These are phyloP conservation scores for Xylariaceae sp. DNA, from an alignment of 2,329 filamentous ascomycete species.

Conservation along the genomic window DNA sequence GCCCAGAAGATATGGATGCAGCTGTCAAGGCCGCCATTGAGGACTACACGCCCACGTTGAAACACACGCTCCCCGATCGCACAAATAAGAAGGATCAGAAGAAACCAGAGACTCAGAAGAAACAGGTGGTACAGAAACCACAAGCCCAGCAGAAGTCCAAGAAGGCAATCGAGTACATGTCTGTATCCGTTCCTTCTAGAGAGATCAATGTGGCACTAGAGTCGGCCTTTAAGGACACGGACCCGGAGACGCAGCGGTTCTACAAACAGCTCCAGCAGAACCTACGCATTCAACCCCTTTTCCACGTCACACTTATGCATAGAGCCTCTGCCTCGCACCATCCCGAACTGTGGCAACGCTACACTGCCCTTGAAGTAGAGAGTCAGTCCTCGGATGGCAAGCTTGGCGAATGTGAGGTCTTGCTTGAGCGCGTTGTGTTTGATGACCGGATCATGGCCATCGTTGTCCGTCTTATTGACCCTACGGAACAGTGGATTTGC, in stretches of 20 bases:
- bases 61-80: constrained; percentile 65
- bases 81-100: constrained; percentile 42
- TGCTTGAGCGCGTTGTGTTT: constrained; percentile 70
- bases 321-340: constrained; percentile 56
- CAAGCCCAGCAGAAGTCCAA: constrained; percentile 36
- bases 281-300: constrained; percentile 73
- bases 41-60: constrained; percentile 70
- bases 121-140: constrained; percentile 36
- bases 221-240: constrained; percentile 57
- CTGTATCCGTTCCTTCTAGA: constrained; percentile 41
- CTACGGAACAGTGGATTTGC: constrained; percentile 57
- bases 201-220: constrained; percentile 55
- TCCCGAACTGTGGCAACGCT: constrained; percentile 70
- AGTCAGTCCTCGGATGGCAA: constrained; percentile 37
- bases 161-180: constrained; percentile 53
- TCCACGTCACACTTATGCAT: constrained; percentile 94
- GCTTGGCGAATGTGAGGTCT: constrained; percentile 60
- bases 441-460: constrained; percentile 87
- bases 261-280: constrained; percentile 70
- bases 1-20: constrained; percentile 66
- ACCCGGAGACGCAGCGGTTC: constrained; percentile 54
- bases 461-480: constrained; percentile 66
- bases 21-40: constrained; percentile 72
- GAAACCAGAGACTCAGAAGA: constrained; percentile 38
- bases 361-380: constrained; percentile 49